These are phyloP conservation scores for Fusarium fracticaudum DNA, from an alignment of 2,329 filamentous ascomycete genomes.

Conservation along the genomic window DNA sequence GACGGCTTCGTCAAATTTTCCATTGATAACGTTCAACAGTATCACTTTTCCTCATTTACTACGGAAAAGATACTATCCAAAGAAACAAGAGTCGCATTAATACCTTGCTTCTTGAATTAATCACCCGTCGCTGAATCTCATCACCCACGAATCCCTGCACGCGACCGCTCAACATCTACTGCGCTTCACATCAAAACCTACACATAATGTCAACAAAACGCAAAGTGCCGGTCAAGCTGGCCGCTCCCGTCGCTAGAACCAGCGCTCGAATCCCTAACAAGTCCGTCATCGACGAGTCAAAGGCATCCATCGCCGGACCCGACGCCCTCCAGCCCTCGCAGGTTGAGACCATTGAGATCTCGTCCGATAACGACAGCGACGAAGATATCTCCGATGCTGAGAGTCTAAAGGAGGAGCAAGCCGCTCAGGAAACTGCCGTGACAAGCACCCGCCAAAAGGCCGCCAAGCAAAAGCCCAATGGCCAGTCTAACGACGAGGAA, in stretches of 20 bases:
- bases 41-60: slow-evolving; percentile 9
- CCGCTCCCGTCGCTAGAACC: slow-evolving; percentile 63
- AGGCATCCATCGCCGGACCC: slow-evolving; percentile 60
- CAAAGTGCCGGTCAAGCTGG: slow-evolving; percentile 67
- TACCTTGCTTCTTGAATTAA: background rate
- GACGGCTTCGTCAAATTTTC: slow-evolving; percentile 49
- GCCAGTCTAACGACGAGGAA: slow-evolving; percentile 42
- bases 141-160: slow-evolving; percentile 25
- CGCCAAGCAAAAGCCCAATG: slow-evolving; percentile 39
- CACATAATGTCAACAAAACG: slow-evolving; percentile 67
- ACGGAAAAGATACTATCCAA: background rate
- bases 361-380: slow-evolving; percentile 63
- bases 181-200: slow-evolving; percentile 1
- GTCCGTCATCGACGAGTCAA: slow-evolving; percentile 66
- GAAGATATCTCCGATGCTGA: slow-evolving; percentile 59
- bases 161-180: slow-evolving; percentile 8
- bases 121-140: background rate
- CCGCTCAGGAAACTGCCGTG: slow-evolving; percentile 18
- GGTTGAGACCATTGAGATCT: slow-evolving; percentile 64
- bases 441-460: slow-evolving; percentile 29
- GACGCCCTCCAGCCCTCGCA: slow-evolving; percentile 51
- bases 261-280: slow-evolving; percentile 62
- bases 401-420: slow-evolving; percentile 44
- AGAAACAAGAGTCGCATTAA: background rate
- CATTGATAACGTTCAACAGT: slow-evolving; percentile 37